phyloP scores from a whole-genome alignment of 225 moss, liverwort and hornwort species.

The Sphagnum contortum region DNA sequence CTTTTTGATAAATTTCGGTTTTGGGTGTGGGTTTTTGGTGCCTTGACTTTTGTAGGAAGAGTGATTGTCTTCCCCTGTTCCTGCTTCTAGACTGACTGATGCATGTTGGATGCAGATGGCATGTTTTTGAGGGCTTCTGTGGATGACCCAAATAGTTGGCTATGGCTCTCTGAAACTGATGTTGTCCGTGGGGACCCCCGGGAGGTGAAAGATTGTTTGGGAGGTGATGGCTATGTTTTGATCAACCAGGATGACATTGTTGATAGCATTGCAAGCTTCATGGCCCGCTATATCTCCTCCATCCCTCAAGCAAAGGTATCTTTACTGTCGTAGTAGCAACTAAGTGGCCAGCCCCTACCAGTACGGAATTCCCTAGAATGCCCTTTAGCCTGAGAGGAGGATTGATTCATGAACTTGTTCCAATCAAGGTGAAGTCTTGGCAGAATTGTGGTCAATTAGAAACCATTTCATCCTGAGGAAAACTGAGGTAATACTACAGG shows the following conservation, averaged over 20 bases:
- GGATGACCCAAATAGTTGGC: constrained; percentile 68
- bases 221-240: constrained; percentile 59
- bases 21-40: too few species aligned
- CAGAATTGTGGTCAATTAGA: too few species aligned
- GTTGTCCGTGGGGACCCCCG: constrained; percentile 33
- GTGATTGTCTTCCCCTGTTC: too few species aligned
- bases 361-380: neutral
- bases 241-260: constrained; percentile 80
- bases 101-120: constrained; percentile 20
- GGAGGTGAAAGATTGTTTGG: constrained; percentile 49
- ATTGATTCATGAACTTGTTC: neutral
- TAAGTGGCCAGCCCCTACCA: neutral
- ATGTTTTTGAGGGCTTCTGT: constrained; percentile 25
- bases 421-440: too few species aligned
- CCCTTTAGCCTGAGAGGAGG: neutral
- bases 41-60: too few species aligned
- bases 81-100: too few species aligned
- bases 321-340: too few species aligned
- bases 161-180: constrained; percentile 59
- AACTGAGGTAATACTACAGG: too few species aligned
- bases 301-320: constrained; percentile 68
- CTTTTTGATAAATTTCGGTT: too few species aligned
- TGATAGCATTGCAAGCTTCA: constrained; percentile 71
- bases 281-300: constrained; percentile 59
- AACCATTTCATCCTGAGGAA: too few species aligned